A percentile compares a stretch with the other conserved stretches of the same genome.
These are phyloP conservation scores for Neovahlkampfia damariscottae DNA, from an alignment of 78 protist species.

Conservation along the genomic window DNA sequence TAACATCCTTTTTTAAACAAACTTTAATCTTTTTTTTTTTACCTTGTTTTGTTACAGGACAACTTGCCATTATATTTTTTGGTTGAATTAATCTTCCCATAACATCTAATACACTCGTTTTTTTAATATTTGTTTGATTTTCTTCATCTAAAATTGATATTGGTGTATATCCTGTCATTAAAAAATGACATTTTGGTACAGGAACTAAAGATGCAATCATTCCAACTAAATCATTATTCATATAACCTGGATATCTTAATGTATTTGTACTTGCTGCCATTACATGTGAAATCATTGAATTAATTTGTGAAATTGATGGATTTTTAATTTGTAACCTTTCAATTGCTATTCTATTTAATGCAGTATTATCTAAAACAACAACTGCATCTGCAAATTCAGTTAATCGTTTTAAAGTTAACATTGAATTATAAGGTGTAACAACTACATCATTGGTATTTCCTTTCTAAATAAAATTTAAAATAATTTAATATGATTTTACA, in stretches of 20 bases:
- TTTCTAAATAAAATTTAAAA: neutral
- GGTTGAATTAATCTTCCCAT: conserved; percentile 96
- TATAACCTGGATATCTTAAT: conserved; percentile 91
- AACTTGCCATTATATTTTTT: conserved; percentile 51
- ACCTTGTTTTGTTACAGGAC: neutral
- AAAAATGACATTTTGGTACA: conserved; percentile 96
- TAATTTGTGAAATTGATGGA: conserved; percentile 71
- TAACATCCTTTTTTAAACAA: conserved; percentile 72
- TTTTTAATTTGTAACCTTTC: conserved; percentile 66
- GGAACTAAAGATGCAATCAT: conserved; percentile 95
- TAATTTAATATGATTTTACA: neutral
- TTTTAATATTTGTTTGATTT: conserved; percentile 49
- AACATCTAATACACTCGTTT: conserved; percentile 96
- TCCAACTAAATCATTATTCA: conserved; percentile 96
- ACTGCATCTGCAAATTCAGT: conserved; percentile 79
- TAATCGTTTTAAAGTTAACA: conserved; percentile 89
- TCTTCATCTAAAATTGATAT: conserved; percentile 24
- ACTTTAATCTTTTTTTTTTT: conserved; percentile 74
- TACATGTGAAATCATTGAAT: conserved; percentile 78
- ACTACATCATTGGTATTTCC: conserved; percentile 67
- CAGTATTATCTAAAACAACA: conserved; percentile 94
- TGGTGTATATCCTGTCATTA: conserved; percentile 97
- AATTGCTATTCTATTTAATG: conserved; percentile 83
- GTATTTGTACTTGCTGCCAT: conserved; percentile 96
- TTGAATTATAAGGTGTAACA: conserved; percentile 94